Base-by-base conservation (phyloP, 352 stramenopile genomes). In the Pythium chondricola region DNA sequence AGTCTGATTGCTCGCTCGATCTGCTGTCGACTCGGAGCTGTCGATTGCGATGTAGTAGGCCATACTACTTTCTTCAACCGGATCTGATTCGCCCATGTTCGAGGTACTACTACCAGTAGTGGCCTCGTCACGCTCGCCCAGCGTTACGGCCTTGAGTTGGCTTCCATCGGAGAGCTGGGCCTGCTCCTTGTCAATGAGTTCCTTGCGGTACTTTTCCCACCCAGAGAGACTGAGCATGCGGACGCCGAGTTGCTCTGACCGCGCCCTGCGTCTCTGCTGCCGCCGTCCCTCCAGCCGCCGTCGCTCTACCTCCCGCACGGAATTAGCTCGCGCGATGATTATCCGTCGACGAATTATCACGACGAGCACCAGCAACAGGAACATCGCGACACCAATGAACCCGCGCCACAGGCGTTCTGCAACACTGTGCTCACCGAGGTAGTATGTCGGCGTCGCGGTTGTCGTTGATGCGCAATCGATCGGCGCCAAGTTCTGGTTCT, bases 181-280 rank as follows among this genome's bases (percentile, higher is more conserved):
- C 14, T 30, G 4, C 32, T 26, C 47, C 6, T 55, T 55, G 18
- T 40, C 47, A 21, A 55, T 47, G 4, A 55, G 38, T 6, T 46
- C 47, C 20, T 37, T 36, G 17, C 47, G 47, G 47, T 47, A 36
- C 2, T 36, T 27, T 30, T 55, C 47, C 47, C 47, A 55, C 2
- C 47, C 47, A 17, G 36, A 30, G 17, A 55, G 22, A 4, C 16
- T 55, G 20, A 55, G 11, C n/a, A 22, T 16, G 17, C 47, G 46
- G 11, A 55, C 47, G 6, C 38, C 38, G 2, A 55, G 14, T 14
- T 39, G 20, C 17, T 3, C 17, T 8, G 27, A 9, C n/a, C 35
- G 8, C 35, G 35, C 35, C 6, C 17, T 11, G 21, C 47, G 35
- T 16, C 13, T 13, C 9, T 51, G 16, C 3, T 24, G 44, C 20